Evolutionary conservation across 306 rosid genomes (phyloP).

Genomic region (Mimosa pudica): DNA sequence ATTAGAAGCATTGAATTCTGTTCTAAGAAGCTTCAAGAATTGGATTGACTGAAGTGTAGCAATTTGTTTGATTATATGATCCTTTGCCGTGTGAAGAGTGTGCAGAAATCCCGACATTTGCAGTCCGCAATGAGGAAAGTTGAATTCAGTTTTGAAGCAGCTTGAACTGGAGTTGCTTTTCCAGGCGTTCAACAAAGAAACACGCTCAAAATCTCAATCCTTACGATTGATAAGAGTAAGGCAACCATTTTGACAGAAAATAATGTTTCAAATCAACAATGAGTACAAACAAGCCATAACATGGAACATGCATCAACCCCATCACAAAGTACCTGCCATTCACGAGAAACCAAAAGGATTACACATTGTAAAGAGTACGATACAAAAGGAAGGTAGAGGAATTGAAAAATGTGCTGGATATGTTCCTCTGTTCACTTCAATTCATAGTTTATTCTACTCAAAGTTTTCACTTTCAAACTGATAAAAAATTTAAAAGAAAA

Average conservation of each 20-base stretch:
- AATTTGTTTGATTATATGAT: constrained; percentile 9
- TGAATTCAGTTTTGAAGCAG: constrained; percentile 9
- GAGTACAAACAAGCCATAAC: constrained; percentile 49
- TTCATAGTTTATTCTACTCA: neutral
- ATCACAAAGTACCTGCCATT: constrained; percentile 47
- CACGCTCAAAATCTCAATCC: constrained; percentile 20
- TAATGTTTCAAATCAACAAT: constrained; percentile 40
- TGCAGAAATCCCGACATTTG: neutral
- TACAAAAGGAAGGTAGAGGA: neutral
- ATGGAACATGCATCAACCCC: constrained; percentile 52
- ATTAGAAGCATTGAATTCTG: neutral
- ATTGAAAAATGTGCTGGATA: neutral
- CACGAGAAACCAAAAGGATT: constrained; percentile 14
- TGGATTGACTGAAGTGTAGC: neutral
- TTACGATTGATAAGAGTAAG: constrained; percentile 42
- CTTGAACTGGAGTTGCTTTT: neutral
- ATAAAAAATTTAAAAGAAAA: neutral
- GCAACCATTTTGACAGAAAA: constrained; percentile 48
- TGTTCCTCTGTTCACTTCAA: constrained; percentile 1
- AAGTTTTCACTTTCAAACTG: neutral
- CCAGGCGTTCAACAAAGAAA: neutral
- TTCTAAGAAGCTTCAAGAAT: constrained; percentile 6
- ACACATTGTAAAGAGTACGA: constrained; percentile 10
- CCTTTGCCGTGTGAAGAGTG: neutral
- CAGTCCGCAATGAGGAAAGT: neutral